Conservation (phyloP, 2,329 filamentous ascomycete genomes). For the Aureobasidium sp. region DNA sequence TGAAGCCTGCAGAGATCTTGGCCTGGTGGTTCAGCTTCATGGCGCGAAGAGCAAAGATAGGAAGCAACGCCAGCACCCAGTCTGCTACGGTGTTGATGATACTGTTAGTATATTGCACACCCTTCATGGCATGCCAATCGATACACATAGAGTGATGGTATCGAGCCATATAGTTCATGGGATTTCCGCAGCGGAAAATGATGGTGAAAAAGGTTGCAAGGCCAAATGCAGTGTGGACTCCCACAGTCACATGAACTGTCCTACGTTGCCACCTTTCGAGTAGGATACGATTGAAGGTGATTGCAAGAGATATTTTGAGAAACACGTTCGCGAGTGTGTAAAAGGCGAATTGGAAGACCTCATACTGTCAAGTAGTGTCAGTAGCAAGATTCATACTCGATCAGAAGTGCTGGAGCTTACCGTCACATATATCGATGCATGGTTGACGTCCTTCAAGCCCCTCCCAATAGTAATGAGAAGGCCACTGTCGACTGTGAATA, state of each 20-base stretch:
- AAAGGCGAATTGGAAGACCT: constrained; percentile 30
- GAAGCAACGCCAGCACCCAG: constrained; percentile 3
- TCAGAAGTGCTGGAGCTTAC: not conserved
- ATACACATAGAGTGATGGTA: not conserved
- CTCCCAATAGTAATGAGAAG: not conserved
- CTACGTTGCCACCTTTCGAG: constrained; percentile 33
- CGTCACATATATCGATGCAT: not conserved
- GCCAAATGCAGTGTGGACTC: constrained; percentile 26
- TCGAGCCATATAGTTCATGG: not conserved
- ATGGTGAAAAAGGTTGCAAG: constrained; percentile 28
- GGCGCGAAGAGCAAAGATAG: constrained; percentile 6
- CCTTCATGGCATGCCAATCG: constrained; percentile 17
- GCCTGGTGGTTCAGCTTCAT: constrained; percentile 1
- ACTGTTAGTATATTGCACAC: constrained; percentile 13
- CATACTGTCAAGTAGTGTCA: constrained; percentile 19
- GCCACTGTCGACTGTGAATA: not conserved
- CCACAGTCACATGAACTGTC: constrained; percentile 24
- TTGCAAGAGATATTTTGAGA: constrained; percentile 39
- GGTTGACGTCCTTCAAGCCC: not conserved
- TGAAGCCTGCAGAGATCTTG: constrained; percentile 8
- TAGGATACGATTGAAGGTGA: constrained; percentile 40
- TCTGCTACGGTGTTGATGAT: constrained; percentile 1
- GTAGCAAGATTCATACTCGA: not conserved
- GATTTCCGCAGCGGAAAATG: constrained; percentile 10
- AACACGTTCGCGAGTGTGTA: constrained; percentile 36